These are phyloP conservation scores for Mesotaenium endlicherianum DNA, from an alignment of 139 green algal genomes.

Conservation along the genomic window DNA sequence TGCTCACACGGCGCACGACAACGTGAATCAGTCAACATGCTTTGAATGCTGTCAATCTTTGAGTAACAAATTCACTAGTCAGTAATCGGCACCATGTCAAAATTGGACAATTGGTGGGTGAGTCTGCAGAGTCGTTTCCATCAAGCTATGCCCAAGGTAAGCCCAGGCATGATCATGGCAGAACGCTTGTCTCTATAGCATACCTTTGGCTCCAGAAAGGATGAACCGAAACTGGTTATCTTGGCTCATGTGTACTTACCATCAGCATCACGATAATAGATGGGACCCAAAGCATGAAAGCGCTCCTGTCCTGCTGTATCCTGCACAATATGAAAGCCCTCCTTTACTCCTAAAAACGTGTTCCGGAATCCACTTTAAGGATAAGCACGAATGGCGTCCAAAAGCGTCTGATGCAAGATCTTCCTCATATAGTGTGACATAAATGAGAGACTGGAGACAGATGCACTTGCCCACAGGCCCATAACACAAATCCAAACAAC, in stretches of 20 bases:
- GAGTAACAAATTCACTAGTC: too few species aligned
- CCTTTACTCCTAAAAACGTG: not conserved
- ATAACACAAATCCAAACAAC: not conserved
- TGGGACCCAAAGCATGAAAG: slow-evolving; percentile 55
- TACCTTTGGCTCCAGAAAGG: not conserved
- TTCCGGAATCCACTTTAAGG: not conserved
- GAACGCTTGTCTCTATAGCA: not conserved
- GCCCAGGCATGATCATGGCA: not conserved
- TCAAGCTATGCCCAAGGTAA: not conserved
- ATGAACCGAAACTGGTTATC: too few species aligned
- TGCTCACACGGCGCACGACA: not conserved
- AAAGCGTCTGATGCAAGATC: not conserved
- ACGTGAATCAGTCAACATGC: too few species aligned
- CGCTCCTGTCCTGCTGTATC: slow-evolving; percentile 54
- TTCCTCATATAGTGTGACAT: not conserved
- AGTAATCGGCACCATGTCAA: too few species aligned
- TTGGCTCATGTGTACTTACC: slow-evolving; percentile 11
- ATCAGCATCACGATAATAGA: slow-evolving; percentile 56
- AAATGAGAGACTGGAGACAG: not conserved
- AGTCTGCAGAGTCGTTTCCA: not conserved
- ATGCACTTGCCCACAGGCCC: not conserved
- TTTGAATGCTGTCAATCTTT: too few species aligned
- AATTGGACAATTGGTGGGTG: too few species aligned
- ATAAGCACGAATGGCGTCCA: not conserved
- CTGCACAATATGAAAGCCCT: not conserved